Percentiles rank a stretch among this genome's conserved stretches.
Evolutionary conservation across 768 basidiomycete species (phyloP).

Genomic region (Sistotremastrum niveocremeum): DNA sequence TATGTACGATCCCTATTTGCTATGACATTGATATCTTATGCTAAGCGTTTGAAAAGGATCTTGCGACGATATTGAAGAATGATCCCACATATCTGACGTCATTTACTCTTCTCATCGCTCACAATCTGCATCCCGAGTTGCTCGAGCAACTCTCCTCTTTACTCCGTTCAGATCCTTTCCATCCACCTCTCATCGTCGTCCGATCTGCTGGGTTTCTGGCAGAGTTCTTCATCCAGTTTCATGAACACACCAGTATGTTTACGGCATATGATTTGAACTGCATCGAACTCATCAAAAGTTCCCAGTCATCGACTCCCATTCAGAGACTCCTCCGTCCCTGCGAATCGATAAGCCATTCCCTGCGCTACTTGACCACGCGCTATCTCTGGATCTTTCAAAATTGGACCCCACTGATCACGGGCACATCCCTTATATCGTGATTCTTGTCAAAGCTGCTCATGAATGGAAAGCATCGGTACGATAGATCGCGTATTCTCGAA

Average conservation of each 20-base stretch:
- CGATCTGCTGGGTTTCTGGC: conserved; percentile 84
- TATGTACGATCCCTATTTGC: conserved; percentile 9
- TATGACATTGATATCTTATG: neutral
- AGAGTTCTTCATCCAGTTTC: conserved; percentile 78
- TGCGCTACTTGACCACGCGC: conserved; percentile 57
- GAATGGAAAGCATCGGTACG: conserved; percentile 70
- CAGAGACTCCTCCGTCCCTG: conserved; percentile 59
- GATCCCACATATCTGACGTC: conserved; percentile 41
- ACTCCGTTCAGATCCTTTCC: conserved; percentile 50
- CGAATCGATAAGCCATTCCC: conserved; percentile 87
- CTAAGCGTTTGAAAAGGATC: conserved; percentile 14
- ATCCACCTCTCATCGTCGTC: conserved; percentile 62
- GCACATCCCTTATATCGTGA: conserved; percentile 82
- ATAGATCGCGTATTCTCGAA: neutral
- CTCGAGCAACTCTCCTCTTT: conserved; percentile 47
- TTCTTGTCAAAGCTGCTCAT: conserved; percentile 71
- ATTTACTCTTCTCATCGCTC: conserved; percentile 73
- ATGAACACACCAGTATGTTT: conserved; percentile 68
- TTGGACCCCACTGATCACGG: conserved; percentile 85
- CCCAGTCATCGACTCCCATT: conserved; percentile 79
- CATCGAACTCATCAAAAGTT: neutral
- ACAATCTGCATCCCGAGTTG: conserved; percentile 51
- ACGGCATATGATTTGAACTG: neutral
- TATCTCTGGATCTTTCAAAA: conserved; percentile 52
- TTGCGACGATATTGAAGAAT: conserved; percentile 41